These are phyloP conservation scores for Pleurotus eryngii DNA, from an alignment of 768 basidiomycete genomes.

Conservation along the genomic window DNA sequence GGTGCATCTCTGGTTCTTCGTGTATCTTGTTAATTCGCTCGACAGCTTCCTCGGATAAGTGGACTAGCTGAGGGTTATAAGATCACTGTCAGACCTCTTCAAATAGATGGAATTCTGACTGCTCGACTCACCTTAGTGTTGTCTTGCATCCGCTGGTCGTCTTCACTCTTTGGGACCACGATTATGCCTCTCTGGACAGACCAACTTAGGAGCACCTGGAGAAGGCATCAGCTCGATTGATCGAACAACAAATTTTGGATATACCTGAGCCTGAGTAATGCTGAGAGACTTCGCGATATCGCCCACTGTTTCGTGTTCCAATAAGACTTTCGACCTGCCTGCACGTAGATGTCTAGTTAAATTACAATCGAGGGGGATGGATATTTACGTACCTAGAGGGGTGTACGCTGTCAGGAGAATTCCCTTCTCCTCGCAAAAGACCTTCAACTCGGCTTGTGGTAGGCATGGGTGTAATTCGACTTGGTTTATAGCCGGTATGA, in stretches of 20 bases:
- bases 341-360: background rate
- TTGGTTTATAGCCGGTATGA: conserved; percentile 55
- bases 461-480: conserved; percentile 56
- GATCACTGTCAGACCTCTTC: conserved; percentile 7
- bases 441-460: conserved; percentile 45
- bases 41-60: background rate
- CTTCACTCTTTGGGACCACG: conserved; percentile 61
- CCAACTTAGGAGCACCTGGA: conserved; percentile 68
- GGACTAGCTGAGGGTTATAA: background rate
- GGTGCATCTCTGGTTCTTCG: conserved; percentile 1
- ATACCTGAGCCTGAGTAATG: background rate
- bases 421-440: conserved; percentile 44
- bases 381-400: conserved; percentile 30
- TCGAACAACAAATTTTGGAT: too few species aligned
- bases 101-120: background rate
- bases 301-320: background rate
- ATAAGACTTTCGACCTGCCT: conserved; percentile 1
- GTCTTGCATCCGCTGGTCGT: conserved; percentile 38
- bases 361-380: background rate
- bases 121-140: conserved; percentile 39
- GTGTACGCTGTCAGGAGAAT: conserved; percentile 52
- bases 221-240: background rate
- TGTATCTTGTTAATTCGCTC: background rate
- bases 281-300: background rate
- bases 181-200: conserved; percentile 58